Percentiles rank a stretch among this genome's conserved stretches.
Evolutionary conservation across 306 rosid species (phyloP).

Genomic region (Pyrus pyrifolia): DNA sequence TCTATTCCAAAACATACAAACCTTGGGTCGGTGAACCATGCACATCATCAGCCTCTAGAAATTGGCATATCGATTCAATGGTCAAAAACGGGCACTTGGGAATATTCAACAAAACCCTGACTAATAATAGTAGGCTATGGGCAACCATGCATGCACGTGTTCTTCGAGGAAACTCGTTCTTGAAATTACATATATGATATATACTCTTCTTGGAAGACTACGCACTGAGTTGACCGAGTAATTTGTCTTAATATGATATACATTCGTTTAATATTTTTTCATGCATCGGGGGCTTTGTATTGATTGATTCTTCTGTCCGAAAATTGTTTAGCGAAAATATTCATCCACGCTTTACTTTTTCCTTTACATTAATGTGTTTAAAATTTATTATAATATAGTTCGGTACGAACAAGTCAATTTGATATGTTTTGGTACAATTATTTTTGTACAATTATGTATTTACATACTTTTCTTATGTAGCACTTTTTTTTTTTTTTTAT

Average conservation of each 20-base stretch:
- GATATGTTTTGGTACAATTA: too few species aligned
- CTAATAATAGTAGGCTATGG: neutral
- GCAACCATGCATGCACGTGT: neutral
- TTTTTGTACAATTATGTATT: too few species aligned
- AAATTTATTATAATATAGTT: too few species aligned
- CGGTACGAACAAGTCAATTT: too few species aligned
- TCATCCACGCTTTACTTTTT: neutral
- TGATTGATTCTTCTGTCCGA: neutral
- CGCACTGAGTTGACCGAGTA: constrained; percentile 14
- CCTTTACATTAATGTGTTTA: too few species aligned
- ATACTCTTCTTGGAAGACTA: constrained; percentile 16
- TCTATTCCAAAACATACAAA: constrained; percentile 8
- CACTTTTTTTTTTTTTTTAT: too few species aligned
- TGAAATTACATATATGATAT: constrained; percentile 5
- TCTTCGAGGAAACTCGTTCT: constrained; percentile 4
- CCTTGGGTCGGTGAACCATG: constrained; percentile 30
- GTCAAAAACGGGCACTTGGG: constrained; percentile 40
- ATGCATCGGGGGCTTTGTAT: neutral
- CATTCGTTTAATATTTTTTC: neutral
- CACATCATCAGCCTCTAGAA: constrained; percentile 23
- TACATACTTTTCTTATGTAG: too few species aligned
- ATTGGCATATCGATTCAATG: constrained; percentile 30
- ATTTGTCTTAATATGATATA: constrained; percentile 9
- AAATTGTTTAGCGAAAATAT: neutral
- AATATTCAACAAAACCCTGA: constrained; percentile 22